Conservation (phyloP, 768 basidiomycete genomes). For the Boletus rex-veris region DNA sequence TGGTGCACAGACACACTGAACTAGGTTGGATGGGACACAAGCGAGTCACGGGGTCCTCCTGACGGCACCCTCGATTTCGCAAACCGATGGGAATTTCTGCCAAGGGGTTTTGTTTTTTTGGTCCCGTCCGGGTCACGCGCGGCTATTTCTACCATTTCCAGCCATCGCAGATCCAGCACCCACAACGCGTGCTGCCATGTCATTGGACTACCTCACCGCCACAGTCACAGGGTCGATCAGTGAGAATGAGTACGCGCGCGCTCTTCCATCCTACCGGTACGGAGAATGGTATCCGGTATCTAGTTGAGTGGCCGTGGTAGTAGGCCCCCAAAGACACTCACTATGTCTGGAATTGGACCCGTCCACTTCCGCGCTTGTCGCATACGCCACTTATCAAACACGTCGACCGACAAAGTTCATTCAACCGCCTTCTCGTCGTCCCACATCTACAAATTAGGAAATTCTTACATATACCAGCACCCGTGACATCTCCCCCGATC, state of each 20-base stretch:
- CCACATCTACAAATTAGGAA: background rate
- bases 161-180: constrained; percentile 21
- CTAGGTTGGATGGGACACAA: constrained; percentile 1
- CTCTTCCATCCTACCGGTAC: background rate
- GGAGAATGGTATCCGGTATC: constrained; percentile 1
- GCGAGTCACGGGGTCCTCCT: constrained; percentile 20
- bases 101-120: constrained; percentile 19
- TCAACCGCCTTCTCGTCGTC: constrained; percentile 1
- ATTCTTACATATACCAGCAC: background rate
- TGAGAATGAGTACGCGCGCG: background rate
- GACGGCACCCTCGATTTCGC: constrained; percentile 20
- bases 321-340: constrained; percentile 9
- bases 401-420: constrained; percentile 19
- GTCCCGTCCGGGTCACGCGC: constrained; percentile 19
- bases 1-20: background rate
- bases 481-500: too few relatives aligned
- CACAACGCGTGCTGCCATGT: background rate
- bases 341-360: constrained; percentile 26
- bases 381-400: constrained; percentile 32
- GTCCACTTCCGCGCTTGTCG: constrained; percentile 34
- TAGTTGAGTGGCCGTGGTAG: constrained; percentile 2
- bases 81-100: constrained; percentile 18
- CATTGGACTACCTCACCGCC: constrained; percentile 1
- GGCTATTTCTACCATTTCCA: background rate
- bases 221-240: background rate